These are phyloP conservation scores for Aspergillus sp. DNA, from an alignment of 2,329 filamentous ascomycete species.

Conservation along the genomic window DNA sequence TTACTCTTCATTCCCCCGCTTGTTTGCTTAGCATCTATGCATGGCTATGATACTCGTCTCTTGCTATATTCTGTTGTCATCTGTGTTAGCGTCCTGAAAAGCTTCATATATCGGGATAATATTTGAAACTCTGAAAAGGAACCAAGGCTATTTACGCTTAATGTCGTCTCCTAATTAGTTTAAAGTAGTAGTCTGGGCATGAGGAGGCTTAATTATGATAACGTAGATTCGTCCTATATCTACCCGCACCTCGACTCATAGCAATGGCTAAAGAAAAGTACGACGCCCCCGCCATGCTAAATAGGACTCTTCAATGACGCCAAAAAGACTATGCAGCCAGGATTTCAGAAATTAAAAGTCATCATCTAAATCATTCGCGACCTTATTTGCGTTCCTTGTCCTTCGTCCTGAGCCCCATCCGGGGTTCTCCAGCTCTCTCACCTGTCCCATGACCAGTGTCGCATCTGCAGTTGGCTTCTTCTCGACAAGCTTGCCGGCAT, in stretches of 20 bases:
- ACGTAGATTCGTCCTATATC: no score
- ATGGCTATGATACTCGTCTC: neutral
- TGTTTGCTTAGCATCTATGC: neutral
- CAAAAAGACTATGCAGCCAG: neutral
- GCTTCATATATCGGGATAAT: neutral
- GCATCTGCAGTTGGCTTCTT: constrained; percentile 19
- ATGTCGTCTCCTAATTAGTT: no score
- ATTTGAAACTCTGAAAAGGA: no score
- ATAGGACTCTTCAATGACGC: neutral
- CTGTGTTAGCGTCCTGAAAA: neutral
- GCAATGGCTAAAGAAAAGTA: neutral
- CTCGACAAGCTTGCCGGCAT: constrained; percentile 43
- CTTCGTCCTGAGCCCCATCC: constrained; percentile 36
- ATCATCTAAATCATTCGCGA: constrained; percentile 16
- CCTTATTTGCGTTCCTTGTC: constrained; percentile 31
- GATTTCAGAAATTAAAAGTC: neutral
- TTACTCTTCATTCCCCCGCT: constrained; percentile 3
- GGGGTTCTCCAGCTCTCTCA: constrained; percentile 32
- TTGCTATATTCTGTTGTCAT: neutral
- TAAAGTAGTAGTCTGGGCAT: no score
- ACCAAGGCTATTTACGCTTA: no score
- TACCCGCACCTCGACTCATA: no score
- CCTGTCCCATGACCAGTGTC: constrained; percentile 25
- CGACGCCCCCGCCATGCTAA: constrained; percentile 2
- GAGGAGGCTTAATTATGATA: no score